These are phyloP conservation scores for Candida namnaoensis DNA, from an alignment of 805 yeast genomes.

Conservation along the genomic window DNA sequence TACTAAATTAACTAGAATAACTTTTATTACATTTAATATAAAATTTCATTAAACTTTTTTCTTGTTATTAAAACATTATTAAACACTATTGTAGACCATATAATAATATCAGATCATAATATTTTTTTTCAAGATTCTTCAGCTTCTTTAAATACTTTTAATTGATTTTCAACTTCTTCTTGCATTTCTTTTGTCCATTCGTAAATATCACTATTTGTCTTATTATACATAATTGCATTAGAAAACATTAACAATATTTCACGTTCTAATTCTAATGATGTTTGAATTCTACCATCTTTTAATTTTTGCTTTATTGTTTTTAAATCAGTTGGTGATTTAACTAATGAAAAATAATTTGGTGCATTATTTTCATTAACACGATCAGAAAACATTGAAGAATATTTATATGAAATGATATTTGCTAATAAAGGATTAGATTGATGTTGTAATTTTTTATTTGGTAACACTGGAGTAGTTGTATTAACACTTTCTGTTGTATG, in stretches of 20 bases:
- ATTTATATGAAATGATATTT: constrained; percentile 61
- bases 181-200: constrained; percentile 64
- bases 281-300: constrained; percentile 46
- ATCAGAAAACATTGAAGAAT: constrained; percentile 63
- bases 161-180: constrained; percentile 48
- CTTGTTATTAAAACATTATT: too few species aligned
- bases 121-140: constrained; percentile 11
- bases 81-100: too few species aligned
- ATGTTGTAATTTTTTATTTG: constrained; percentile 49
- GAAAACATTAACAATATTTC: constrained; percentile 74
- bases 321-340: constrained; percentile 59
- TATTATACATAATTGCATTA: constrained; percentile 78
- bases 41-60: too few species aligned
- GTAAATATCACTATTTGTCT: constrained; percentile 52
- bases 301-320: constrained; percentile 52
- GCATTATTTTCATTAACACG: constrained; percentile 66
- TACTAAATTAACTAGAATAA: too few species aligned
- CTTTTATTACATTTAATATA: too few species aligned
- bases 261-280: constrained; percentile 46
- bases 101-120: neutral
- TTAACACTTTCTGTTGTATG: neutral
- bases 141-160: constrained; percentile 53
- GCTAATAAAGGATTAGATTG: constrained; percentile 54
- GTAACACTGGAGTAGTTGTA: neutral
- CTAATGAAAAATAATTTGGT: constrained; percentile 55